Conservation (phyloP, 768 basidiomycete species). For the Mycena vulgaris region DNA sequence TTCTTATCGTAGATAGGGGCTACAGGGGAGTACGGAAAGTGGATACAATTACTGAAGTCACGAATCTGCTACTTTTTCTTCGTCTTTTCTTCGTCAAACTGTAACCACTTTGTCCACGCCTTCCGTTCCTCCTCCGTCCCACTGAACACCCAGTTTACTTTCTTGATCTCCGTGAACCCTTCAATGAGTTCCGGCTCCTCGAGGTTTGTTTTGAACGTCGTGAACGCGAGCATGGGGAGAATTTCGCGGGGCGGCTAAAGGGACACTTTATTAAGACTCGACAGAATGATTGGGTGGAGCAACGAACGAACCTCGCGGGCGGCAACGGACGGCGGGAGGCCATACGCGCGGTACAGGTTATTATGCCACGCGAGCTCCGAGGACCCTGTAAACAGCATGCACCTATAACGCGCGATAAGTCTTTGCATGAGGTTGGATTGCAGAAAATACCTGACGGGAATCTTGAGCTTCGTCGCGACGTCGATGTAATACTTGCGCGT, state of each 20-base stretch:
- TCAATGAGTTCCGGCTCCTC: constrained; percentile 79
- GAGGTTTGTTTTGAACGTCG: constrained; percentile 69
- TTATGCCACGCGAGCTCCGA: constrained; percentile 94
- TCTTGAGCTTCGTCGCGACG: constrained; percentile 68
- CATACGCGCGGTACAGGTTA: constrained; percentile 88
- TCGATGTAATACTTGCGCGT: constrained; percentile 84
- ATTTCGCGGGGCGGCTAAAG: constrained; percentile 64
- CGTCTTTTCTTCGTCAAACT: constrained; percentile 62
- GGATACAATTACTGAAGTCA: too few relatives aligned
- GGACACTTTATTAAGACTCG: too few relatives aligned
- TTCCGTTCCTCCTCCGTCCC: constrained; percentile 80
- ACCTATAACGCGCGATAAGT: constrained; percentile 58
- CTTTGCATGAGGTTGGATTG: not conserved
- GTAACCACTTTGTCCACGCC: constrained; percentile 84
- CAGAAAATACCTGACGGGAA: constrained; percentile 68
- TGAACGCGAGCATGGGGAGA: constrained; percentile 74
- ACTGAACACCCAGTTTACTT: constrained; percentile 86
- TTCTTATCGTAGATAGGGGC: too few relatives aligned
- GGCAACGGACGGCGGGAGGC: constrained; percentile 63
- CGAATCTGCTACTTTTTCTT: too few relatives aligned
- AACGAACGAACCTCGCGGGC: constrained; percentile 58
- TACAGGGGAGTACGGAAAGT: too few relatives aligned
- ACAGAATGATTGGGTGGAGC: constrained; percentile 1
- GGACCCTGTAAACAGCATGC: constrained; percentile 82
- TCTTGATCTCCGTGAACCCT: constrained; percentile 84